Base-by-base conservation (phyloP, 108 stramenopile genomes). In the Cyclotella choctawhatcheeana region DNA sequence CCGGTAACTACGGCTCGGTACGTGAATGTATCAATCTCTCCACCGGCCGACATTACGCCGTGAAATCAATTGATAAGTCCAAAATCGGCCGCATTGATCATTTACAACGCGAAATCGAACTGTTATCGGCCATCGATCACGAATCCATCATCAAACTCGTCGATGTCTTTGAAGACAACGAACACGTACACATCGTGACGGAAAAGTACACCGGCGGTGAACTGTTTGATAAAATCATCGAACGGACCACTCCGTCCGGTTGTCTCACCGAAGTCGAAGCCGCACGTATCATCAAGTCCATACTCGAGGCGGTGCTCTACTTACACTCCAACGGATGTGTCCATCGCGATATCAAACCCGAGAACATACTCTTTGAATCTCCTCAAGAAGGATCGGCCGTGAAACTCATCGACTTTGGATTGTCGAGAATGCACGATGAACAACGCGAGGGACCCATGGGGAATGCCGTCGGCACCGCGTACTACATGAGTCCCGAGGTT, bases 261-360 rank as follows among this genome's bases (percentile, higher is more conserved):
- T 52, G 93, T 13, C 91, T 96, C 61, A 54, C 87, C 1, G 97
- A 98, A 77, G 69, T 74, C 30, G 77, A 87, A 43, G 82, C 88
- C 2, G 90, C 88, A 31, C 50, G 71, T 18, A 89, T 94, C 24
- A 76, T 83, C 35, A 74, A 79, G 34, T 69, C 88, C 48, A 16
- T 90, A 16, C 53, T 88, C 7, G 86, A 86, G 30, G 93, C 93
- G 1, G 70, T 89, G 44, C 61, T 73, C 33, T 98, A 98, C 81
- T 86, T 98, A 54, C 99, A 99, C 64, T 82, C 88, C 34, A 87
- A 93, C 35, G 89, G 88, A 2, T 82, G 97, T 67, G 93, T 97
- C 26, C 99, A 99, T 81, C 91, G 99, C n/a, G 97, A 98, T 74
- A 83, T 97, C 69, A 97, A 99, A 85, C 89, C 89, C 2, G 93